Conservation (phyloP, 2,329 filamentous ascomycete genomes). For the Diaporthe velutina region DNA sequence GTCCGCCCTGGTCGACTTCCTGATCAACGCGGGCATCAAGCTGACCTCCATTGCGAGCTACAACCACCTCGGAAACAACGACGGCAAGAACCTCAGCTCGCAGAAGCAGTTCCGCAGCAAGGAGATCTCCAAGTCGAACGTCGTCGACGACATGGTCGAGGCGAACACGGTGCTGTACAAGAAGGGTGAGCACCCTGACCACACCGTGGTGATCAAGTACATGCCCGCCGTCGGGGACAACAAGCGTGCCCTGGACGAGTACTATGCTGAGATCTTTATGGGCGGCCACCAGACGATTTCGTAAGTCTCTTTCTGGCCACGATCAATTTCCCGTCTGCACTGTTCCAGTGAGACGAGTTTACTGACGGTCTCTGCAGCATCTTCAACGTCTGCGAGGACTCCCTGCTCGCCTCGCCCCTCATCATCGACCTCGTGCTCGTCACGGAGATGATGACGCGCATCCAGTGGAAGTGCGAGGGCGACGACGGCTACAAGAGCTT, state of each 20-base stretch:
- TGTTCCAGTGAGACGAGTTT: not conserved
- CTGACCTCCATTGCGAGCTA: conserved; percentile 98
- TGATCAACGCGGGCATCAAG: conserved; percentile 99
- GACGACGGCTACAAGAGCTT: conserved; percentile 87
- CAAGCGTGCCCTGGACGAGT: conserved; percentile 98
- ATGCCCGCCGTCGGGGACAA: conserved; percentile 99
- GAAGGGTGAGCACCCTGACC: conserved; percentile 93
- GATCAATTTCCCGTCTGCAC: not conserved
- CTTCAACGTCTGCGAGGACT: conserved; percentile 99
- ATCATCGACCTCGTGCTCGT: conserved; percentile 97
- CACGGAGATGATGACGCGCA: conserved; percentile 98
- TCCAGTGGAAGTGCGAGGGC: conserved; percentile 84
- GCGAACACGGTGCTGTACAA: conserved; percentile 93
- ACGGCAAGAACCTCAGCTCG: conserved; percentile 98
- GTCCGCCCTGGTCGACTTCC: conserved; percentile 96
- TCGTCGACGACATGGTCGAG: conserved; percentile 99
- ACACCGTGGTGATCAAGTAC: conserved; percentile 99
- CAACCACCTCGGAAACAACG: conserved; percentile 99
- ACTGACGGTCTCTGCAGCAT: conserved; percentile 65
- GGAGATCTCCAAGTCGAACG: conserved; percentile 99
- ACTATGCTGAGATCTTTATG: conserved; percentile 99
- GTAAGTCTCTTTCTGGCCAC: conserved; percentile 55
- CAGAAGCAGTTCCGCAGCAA: conserved; percentile 99
- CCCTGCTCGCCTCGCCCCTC: conserved; percentile 91
- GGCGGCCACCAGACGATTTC: conserved; percentile 98